A percentile compares a stretch with the other conserved stretches of the same genome.
Conservation (phyloP, 2,329 filamentous ascomycete species). For the Alternaria metachromatica region DNA sequence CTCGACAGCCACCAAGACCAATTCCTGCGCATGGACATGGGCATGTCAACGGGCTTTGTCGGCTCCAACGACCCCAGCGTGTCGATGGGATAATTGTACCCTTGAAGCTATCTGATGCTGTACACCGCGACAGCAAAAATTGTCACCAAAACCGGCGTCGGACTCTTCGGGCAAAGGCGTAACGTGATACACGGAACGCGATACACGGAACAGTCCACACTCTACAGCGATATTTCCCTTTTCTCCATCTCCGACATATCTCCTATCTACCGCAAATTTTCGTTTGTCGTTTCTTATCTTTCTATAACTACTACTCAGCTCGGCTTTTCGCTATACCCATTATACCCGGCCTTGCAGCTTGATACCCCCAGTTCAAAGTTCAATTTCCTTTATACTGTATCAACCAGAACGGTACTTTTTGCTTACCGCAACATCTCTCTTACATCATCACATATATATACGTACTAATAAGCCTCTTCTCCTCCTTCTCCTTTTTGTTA, state of each 20-base stretch:
- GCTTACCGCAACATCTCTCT: not conserved
- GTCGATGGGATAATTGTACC: slow-evolving; percentile 21
- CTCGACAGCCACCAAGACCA: slow-evolving; percentile 42
- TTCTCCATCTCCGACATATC: not conserved
- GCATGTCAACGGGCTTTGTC: slow-evolving; percentile 35
- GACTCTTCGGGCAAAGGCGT: slow-evolving; percentile 12
- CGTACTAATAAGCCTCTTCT: not conserved
- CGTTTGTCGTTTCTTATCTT: not conserved
- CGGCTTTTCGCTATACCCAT: slow-evolving; percentile 4
- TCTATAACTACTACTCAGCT: not conserved
- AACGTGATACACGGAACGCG: slow-evolving; percentile 5
- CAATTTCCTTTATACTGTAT: not conserved
- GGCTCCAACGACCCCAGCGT: slow-evolving; percentile 31
- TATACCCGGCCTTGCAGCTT: not conserved
- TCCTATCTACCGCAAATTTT: not conserved
- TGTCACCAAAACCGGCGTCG: slow-evolving; percentile 4
- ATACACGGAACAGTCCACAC: slow-evolving; percentile 3
- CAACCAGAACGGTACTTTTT: not conserved
- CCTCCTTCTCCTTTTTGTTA: not conserved
- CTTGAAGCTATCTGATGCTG: not conserved
- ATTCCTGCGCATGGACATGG: slow-evolving; percentile 44
- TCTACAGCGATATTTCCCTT: not conserved
- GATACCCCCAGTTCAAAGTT: not conserved
- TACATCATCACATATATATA: not conserved
- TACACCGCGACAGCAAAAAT: not conserved